phyloP scores from a whole-genome alignment of 352 stramenopile species.

The Globisporangium barbulae region DNA sequence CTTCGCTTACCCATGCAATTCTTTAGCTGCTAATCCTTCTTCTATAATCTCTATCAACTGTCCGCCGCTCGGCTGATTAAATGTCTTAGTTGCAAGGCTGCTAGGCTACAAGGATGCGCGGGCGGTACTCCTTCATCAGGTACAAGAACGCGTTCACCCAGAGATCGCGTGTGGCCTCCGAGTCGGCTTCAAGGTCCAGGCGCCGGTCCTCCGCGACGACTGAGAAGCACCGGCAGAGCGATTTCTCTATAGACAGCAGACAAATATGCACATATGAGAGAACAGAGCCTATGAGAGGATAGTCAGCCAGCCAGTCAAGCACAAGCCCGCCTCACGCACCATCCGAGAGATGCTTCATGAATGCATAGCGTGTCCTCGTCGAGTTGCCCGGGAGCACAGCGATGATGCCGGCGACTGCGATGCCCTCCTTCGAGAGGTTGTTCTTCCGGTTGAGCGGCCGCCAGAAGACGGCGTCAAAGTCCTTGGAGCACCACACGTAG shows the following conservation, averaged over 20 bases:
- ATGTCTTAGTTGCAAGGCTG: too few species aligned
- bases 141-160: conserved; percentile 57
- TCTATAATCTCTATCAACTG: conserved; percentile 25
- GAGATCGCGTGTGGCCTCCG: conserved; percentile 53
- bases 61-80: background rate
- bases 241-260: conserved; percentile 35
- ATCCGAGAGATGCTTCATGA: conserved; percentile 76
- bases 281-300: background rate
- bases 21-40: background rate
- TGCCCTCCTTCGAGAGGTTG: conserved; percentile 50
- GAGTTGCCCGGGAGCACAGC: conserved; percentile 59
- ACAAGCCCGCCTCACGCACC: conserved; percentile 22
- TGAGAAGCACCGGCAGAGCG: conserved; percentile 57
- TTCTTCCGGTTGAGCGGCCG: conserved; percentile 68
- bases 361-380: conserved; percentile 56
- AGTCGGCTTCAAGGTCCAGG: conserved; percentile 70
- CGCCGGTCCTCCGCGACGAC: conserved; percentile 62
- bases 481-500: conserved; percentile 69
- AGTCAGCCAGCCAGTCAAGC: background rate
- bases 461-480: conserved; percentile 65
- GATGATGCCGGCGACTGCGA: conserved; percentile 41
- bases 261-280: background rate
- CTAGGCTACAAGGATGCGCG: conserved; percentile 48
- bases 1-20: too few species aligned
- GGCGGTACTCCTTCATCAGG: conserved; percentile 47